Evolutionary conservation across 306 rosid genomes (phyloP), one percentile per base, ranked within the genome.

Genomic region (Echinosophora koreensis): DNA sequence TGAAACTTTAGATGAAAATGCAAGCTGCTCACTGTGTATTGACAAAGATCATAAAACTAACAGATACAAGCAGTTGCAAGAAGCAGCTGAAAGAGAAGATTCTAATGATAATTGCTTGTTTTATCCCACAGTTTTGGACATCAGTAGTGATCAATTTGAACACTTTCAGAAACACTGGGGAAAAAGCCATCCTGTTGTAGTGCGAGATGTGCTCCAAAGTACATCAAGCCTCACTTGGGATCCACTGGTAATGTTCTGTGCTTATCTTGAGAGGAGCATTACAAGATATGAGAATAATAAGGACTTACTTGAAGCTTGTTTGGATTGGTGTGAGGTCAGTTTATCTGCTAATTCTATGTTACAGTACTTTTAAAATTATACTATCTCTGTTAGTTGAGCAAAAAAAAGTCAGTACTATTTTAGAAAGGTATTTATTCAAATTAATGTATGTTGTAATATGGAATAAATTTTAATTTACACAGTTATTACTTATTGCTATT

Each of bases 271-370:
- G 87, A 81, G 83, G 78, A 88, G 90, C 89, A 82, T 92, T 72
- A 67, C 94, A 69, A 85, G 87, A 85, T 89, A 84, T 78, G 97
- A 90, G 79, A 87, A 89, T 65, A 80, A 83, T 74, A 87, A 76
- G 77, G 87, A 90, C 80, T 64, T 79, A 44, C 88, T 89, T 52
- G 91, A 89, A 85, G 87, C 90, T 69, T 88, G 91, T 87, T 86
- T 96, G 91, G 97, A 96, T 82, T 91, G 98, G 98, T 96, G 93
- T 32, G 98, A 92, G 99, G 99, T 96, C 79, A 84, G 98, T 82
- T 65, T 51, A 63, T 83, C 66, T 54, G 46, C 55, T 60, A 78
- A 61, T 38, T 69, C 14, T 18, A 77, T 61, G 52, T 59, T 76
- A 57, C 41, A 64, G 27, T 51, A 6, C n/a, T 9, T 56, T 58